Conservation (phyloP, 768 basidiomycete genomes). For the Auricularia sp. region DNA sequence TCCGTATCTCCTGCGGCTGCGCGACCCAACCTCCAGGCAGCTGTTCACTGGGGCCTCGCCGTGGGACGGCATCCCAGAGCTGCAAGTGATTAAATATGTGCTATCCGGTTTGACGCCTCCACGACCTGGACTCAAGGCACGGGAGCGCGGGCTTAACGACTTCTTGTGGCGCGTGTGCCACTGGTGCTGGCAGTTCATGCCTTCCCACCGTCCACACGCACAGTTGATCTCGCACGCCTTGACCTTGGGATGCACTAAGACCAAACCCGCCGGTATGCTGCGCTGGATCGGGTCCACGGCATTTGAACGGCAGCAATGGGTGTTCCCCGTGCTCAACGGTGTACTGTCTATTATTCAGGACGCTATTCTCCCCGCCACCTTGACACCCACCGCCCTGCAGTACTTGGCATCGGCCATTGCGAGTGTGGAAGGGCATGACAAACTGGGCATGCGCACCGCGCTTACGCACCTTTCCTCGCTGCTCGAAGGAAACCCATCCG, state of each 20-base stretch:
- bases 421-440: not conserved
- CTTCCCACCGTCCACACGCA: not conserved
- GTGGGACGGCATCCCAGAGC: not conserved
- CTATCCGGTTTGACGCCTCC: not conserved
- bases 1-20: not conserved
- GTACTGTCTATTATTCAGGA: not conserved
- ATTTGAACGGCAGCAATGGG: not conserved
- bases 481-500: too few relatives aligned
- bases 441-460: too few relatives aligned
- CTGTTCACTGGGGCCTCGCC: not conserved
- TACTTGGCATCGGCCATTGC: not conserved
- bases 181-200: not conserved
- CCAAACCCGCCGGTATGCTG: not conserved
- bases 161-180: not conserved
- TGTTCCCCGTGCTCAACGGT: not conserved
- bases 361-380: not conserved
- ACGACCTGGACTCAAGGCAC: not conserved
- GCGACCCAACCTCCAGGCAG: not conserved
- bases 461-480: too few relatives aligned
- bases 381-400: not conserved
- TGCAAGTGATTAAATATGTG: not conserved
- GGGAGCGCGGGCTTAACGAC: not conserved
- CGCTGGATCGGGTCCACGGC: not conserved
- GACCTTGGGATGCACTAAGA: not conserved
- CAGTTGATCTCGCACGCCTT: not conserved